Evolutionary conservation across 202 grass and related monocot species (phyloP).

Genomic region (Panicum virgatum): DNA sequence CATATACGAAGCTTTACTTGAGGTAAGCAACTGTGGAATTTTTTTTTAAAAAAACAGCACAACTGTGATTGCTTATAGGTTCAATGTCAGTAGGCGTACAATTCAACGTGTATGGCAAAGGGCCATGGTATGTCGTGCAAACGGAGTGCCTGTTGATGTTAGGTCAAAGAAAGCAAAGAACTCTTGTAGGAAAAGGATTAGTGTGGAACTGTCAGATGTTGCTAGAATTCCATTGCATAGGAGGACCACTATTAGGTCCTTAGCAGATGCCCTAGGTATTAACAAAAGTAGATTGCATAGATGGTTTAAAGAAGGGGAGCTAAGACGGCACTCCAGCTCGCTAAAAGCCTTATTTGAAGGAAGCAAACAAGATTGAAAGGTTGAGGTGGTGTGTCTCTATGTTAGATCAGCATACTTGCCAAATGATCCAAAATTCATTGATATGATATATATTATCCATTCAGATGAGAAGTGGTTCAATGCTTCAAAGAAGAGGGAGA

Average conservation of each 20-base stretch:
- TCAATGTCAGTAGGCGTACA: background rate
- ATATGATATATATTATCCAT: background rate
- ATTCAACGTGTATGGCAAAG: background rate
- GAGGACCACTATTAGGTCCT: background rate
- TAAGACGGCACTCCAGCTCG: background rate
- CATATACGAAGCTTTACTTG: conserved; percentile 4
- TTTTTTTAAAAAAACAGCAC: background rate
- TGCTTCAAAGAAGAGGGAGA: background rate
- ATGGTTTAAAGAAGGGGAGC: background rate
- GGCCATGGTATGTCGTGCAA: background rate
- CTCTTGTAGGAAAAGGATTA: background rate
- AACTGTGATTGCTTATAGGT: background rate
- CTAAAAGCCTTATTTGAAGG: background rate
- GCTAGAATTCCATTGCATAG: background rate
- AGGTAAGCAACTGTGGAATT: background rate
- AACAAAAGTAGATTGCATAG: background rate
- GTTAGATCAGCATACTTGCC: background rate
- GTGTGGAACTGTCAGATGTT: background rate
- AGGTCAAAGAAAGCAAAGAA: background rate
- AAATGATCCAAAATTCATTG: background rate
- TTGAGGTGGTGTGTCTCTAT: background rate
- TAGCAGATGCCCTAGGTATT: background rate
- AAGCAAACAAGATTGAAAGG: background rate
- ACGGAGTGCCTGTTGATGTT: background rate
- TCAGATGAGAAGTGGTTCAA: conserved; percentile 10